phyloP scores from a whole-genome alignment of 768 basidiomycete species.

The Tubosaeta sp. region DNA sequence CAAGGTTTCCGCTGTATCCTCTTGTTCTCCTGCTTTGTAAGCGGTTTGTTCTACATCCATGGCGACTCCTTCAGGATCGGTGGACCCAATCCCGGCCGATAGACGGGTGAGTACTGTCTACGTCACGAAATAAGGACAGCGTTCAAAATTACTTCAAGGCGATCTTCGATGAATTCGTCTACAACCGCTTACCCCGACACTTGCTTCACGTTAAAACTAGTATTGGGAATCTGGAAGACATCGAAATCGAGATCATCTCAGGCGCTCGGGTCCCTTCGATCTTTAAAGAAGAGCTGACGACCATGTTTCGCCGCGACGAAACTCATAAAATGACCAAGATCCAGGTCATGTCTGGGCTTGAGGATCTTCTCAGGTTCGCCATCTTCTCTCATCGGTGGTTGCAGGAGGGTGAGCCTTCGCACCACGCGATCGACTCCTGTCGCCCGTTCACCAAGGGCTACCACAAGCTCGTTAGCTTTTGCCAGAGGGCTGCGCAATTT shows the following conservation, averaged over 20 bases:
- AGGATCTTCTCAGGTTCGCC: conserved; percentile 6
- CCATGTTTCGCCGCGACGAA: conserved; percentile 4
- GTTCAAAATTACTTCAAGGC: not conserved
- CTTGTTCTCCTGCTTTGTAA: not conserved
- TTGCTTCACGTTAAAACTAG: conserved; percentile 1
- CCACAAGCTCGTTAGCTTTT: conserved; percentile 12
- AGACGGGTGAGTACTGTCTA: conserved; percentile 8
- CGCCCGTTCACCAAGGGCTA: conserved; percentile 7
- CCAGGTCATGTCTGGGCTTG: conserved; percentile 3
- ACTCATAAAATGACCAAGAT: not conserved
- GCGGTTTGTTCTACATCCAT: not conserved
- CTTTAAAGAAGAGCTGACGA: conserved; percentile 4
- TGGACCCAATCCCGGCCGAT: not conserved
- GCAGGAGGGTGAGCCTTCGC: conserved; percentile 8
- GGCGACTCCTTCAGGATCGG: not conserved
- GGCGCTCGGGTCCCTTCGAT: conserved; percentile 2
- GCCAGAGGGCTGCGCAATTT: conserved; percentile 3
- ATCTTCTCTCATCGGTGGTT: conserved; percentile 17
- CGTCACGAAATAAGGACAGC: not conserved
- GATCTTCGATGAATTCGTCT: conserved; percentile 12
- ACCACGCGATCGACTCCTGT: not conserved
- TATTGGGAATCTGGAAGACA: not conserved
- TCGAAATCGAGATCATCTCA: conserved; percentile 6
- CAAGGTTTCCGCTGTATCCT: not conserved
- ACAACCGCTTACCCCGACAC: conserved; percentile 9